Conservation (phyloP, 202 grass and related monocot species). For the Setaria viridis region DNA sequence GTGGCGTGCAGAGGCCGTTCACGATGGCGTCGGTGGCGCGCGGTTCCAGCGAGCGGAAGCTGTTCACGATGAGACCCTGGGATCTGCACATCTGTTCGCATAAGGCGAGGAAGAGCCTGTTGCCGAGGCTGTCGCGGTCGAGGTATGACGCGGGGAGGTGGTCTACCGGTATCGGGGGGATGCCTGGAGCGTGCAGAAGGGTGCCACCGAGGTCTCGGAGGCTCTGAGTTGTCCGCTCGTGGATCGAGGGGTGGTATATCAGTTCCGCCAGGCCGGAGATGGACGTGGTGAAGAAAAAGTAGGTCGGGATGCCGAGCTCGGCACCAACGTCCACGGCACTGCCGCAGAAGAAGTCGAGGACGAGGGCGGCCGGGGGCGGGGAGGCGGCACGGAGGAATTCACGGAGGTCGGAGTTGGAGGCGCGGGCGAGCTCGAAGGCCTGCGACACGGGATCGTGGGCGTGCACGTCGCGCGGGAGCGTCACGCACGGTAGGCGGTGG, state of each 20-base stretch:
- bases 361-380: slow-evolving; percentile 40
- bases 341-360: slow-evolving; percentile 66
- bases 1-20: slow-evolving; percentile 21
- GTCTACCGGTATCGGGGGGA: slow-evolving; percentile 47
- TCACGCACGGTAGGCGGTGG: slow-evolving; percentile 44
- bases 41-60: slow-evolving; percentile 57
- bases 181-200: slow-evolving; percentile 33
- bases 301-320: slow-evolving; percentile 55
- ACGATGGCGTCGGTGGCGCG: slow-evolving; percentile 14
- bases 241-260: slow-evolving; percentile 44
- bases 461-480: neutral
- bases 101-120: slow-evolving; percentile 6
- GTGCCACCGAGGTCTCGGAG: slow-evolving; percentile 41
- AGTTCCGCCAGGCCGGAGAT: slow-evolving; percentile 5
- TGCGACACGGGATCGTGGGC: slow-evolving; percentile 31
- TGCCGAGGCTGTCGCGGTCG: slow-evolving; percentile 40
- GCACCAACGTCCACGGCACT: slow-evolving; percentile 42
- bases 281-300: slow-evolving; percentile 51
- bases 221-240: slow-evolving; percentile 14
- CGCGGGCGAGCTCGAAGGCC: slow-evolving; percentile 25
- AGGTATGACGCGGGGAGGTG: neutral
- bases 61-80: slow-evolving; percentile 58
- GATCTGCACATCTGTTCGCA: neutral
- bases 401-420: slow-evolving; percentile 12
- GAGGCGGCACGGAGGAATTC: slow-evolving; percentile 37